Evolutionary conservation across 331 rosid genomes (phyloP).

Genomic region (Quercus lobata): DNA sequence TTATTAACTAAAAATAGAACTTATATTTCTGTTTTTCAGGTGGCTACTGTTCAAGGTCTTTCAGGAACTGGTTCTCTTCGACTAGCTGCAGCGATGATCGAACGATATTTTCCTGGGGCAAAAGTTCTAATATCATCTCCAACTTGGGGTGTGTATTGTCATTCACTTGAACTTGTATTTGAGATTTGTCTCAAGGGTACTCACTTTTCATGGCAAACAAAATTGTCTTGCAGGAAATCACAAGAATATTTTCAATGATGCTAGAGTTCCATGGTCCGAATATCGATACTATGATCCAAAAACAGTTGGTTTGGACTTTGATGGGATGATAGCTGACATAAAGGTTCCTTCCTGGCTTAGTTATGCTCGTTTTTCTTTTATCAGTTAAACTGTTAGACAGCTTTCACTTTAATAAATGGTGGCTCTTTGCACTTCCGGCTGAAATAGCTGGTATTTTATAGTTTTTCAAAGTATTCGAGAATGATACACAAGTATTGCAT

Average conservation of each 20-base stretch:
- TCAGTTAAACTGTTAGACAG: not conserved
- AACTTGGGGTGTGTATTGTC: conserved; percentile 75
- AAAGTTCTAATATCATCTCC: conserved; percentile 91
- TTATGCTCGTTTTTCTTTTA: not conserved
- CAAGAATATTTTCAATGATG: conserved; percentile 93
- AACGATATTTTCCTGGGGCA: conserved; percentile 84
- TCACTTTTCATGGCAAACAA: not conserved
- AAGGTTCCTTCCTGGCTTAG: conserved; percentile 42
- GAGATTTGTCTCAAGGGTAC: conserved; percentile 17
- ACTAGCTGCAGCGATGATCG: conserved; percentile 83
- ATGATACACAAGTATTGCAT: not conserved
- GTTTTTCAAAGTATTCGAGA: not conserved
- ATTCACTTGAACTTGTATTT: conserved; percentile 1
- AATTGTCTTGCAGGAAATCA: conserved; percentile 70
- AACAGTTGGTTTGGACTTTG: conserved; percentile 98
- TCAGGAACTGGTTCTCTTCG: conserved; percentile 99
- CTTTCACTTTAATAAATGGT: not conserved
- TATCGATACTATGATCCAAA: conserved; percentile 87
- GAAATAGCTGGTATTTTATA: not conserved
- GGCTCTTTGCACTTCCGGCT: not conserved
- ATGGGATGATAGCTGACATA: conserved; percentile 89
- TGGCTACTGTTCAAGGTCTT: conserved; percentile 96
- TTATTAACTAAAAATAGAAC: not conserved
- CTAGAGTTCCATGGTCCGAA: conserved; percentile 93
- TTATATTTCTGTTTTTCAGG: conserved; percentile 41